Evolutionary conservation across 2,329 filamentous ascomycete genomes (phyloP).

Genomic region (Fusarium camptoceras): DNA sequence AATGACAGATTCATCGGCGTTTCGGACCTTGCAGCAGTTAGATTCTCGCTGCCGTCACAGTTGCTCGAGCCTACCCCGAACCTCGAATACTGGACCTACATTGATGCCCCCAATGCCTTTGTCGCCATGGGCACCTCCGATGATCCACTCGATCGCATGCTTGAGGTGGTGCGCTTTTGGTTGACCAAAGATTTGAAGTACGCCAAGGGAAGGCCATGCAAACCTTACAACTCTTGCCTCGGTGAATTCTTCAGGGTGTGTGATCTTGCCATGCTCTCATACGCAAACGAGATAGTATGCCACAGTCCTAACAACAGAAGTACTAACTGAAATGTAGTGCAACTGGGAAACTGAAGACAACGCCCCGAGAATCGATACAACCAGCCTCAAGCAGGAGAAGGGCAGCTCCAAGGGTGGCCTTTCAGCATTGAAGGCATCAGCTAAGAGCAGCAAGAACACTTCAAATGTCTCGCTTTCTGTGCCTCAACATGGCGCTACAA

Average conservation of each 20-base stretch:
- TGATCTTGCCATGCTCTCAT: conserved; percentile 30
- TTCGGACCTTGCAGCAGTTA: conserved; percentile 91
- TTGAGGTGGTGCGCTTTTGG: conserved; percentile 96
- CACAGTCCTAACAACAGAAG: conserved; percentile 1
- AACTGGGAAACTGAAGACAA: conserved; percentile 94
- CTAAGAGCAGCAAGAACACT: conserved; percentile 58
- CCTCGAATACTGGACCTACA: conserved; percentile 98
- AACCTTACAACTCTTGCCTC: conserved; percentile 96
- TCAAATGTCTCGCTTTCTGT: conserved; percentile 65
- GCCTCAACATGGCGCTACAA: conserved; percentile 58
- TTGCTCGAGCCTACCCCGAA: conserved; percentile 96
- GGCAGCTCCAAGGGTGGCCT: conserved; percentile 57
- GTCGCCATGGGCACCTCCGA: conserved; percentile 86
- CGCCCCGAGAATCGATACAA: conserved; percentile 72
- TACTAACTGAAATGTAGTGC: conserved; percentile 67
- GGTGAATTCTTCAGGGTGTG: conserved; percentile 96
- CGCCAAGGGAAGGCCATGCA: conserved; percentile 97
- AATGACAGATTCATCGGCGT: conserved; percentile 88
- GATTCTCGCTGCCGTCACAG: conserved; percentile 95
- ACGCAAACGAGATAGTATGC: not conserved
- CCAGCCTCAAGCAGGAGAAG: conserved; percentile 51
- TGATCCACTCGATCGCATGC: conserved; percentile 91
- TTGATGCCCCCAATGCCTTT: conserved; percentile 94
- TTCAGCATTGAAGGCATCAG: conserved; percentile 60
- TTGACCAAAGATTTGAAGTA: conserved; percentile 99